phyloP scores from a whole-genome alignment of 495 filamentous ascomycete genomes.

The Tuber calosporum region DNA sequence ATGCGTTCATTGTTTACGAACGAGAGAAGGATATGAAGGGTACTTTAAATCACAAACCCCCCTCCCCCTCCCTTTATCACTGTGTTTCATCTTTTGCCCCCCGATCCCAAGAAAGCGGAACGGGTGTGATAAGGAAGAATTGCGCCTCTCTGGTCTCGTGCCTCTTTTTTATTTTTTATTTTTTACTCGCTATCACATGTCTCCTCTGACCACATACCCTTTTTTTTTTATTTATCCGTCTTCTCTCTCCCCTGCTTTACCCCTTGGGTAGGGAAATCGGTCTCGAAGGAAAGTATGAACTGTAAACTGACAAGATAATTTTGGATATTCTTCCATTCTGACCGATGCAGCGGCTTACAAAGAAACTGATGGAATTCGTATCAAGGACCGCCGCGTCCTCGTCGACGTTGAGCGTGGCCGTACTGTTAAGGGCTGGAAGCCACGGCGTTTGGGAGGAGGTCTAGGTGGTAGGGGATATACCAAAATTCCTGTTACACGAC shows the following conservation, averaged over 20 bases:
- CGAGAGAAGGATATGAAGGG: constrained; percentile 99
- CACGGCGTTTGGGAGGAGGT: constrained; percentile 83
- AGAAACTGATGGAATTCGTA: constrained; percentile 81
- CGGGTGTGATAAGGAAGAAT: constrained; percentile 37
- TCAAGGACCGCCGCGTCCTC: constrained; percentile 83
- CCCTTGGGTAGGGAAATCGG: not conserved
- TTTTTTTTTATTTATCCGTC: constrained; percentile 24
- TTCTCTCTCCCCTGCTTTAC: constrained; percentile 19
- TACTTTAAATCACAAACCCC: constrained; percentile 51
- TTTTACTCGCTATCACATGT: constrained; percentile 34
- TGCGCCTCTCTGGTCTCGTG: constrained; percentile 29
- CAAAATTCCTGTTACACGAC: constrained; percentile 56
- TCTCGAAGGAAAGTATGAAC: constrained; percentile 37
- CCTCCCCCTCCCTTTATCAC: constrained; percentile 43
- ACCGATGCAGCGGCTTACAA: constrained; percentile 63
- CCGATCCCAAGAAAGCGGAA: constrained; percentile 19
- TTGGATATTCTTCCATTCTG: constrained; percentile 36
- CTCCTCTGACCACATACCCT: constrained; percentile 17
- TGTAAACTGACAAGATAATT: constrained; percentile 43
- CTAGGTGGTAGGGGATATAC: constrained; percentile 90
- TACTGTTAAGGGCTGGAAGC: constrained; percentile 90
- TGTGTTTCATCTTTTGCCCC: constrained; percentile 38
- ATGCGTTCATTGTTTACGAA: constrained; percentile 96
- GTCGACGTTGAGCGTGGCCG: constrained; percentile 96
- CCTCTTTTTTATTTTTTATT: constrained; percentile 23